Evolutionary conservation across 495 filamentous ascomycete species (phyloP).

Genomic region (Podospora tetraspora): DNA sequence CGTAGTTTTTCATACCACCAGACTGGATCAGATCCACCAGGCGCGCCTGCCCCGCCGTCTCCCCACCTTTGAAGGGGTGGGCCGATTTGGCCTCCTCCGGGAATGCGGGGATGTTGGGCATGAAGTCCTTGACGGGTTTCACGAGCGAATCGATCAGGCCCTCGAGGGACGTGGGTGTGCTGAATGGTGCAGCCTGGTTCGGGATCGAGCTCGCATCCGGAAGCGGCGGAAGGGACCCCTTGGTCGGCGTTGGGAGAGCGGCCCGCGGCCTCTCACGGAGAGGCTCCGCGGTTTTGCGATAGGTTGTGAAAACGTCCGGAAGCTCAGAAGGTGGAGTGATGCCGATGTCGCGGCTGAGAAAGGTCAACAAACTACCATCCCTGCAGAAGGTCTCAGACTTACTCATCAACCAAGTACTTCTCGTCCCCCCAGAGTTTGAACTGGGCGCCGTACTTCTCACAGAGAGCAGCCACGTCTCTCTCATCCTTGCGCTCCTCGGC

Average conservation of each 20-base stretch:
- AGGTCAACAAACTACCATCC: not conserved
- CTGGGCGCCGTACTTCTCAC: constrained; percentile 43
- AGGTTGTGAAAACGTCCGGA: constrained; percentile 64
- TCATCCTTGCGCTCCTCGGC: constrained; percentile 62
- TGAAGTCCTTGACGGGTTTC: constrained; percentile 42
- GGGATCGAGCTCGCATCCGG: constrained; percentile 44
- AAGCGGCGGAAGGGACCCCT: constrained; percentile 47
- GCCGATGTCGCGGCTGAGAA: constrained; percentile 52
- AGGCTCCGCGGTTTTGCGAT: constrained; percentile 61
- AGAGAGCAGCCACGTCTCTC: constrained; percentile 42
- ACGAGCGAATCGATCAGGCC: constrained; percentile 47
- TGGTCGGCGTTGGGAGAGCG: constrained; percentile 39
- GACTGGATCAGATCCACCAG: constrained; percentile 53
- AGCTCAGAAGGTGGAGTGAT: constrained; percentile 43
- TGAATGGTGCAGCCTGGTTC: constrained; percentile 52
- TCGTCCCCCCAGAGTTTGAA: constrained; percentile 62
- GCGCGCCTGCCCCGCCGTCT: constrained; percentile 48
- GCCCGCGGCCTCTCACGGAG: constrained; percentile 53
- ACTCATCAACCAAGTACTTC: constrained; percentile 72
- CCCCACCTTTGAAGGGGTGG: constrained; percentile 64
- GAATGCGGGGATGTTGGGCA: constrained; percentile 36
- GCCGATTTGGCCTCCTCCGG: constrained; percentile 48
- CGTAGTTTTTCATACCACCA: constrained; percentile 55
- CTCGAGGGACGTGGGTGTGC: constrained; percentile 48
- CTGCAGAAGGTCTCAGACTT: constrained; percentile 26